Evolutionary conservation across 176 grass and related monocot species (phyloP).

Genomic region (Thinopyrum elongatum): DNA sequence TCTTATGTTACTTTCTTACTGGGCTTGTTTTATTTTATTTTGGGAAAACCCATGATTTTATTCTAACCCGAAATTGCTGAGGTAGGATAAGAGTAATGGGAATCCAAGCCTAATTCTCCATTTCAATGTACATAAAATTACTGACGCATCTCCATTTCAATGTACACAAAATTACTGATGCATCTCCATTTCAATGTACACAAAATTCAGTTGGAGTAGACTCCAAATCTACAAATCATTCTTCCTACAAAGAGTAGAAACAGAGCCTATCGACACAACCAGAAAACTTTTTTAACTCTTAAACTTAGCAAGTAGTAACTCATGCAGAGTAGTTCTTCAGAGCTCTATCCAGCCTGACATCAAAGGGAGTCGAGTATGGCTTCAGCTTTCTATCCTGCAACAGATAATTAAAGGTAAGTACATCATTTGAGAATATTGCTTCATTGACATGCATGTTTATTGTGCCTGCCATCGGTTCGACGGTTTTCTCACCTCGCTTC

Average conservation of each 20-base stretch:
- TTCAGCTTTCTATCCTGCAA: constrained; percentile 53
- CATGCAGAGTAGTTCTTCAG: constrained; percentile 32
- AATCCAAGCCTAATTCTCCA: no score
- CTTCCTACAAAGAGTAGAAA: neutral
- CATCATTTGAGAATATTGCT: neutral
- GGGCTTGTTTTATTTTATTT: no score
- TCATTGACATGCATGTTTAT: neutral
- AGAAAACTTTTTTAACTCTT: neutral
- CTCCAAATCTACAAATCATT: neutral
- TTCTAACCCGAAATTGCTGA: no score
- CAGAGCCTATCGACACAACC: neutral
- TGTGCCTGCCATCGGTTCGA: constrained; percentile 28
- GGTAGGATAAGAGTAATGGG: no score
- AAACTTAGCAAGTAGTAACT: constrained; percentile 19
- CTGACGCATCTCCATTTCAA: neutral
- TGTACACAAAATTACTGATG: neutral
- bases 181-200: constrained; percentile 28
- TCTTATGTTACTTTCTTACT: no score
- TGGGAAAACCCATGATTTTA: no score
- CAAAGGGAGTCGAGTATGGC: no score
- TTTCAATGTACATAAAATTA: no score
- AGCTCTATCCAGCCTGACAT: constrained; percentile 53
- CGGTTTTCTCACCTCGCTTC: no score
- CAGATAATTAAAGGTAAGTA: neutral
- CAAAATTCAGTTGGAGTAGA: neutral